Evolutionary conservation across 2,329 filamentous ascomycete species (phyloP).

Genomic region (Sordariomycetes sp.): DNA sequence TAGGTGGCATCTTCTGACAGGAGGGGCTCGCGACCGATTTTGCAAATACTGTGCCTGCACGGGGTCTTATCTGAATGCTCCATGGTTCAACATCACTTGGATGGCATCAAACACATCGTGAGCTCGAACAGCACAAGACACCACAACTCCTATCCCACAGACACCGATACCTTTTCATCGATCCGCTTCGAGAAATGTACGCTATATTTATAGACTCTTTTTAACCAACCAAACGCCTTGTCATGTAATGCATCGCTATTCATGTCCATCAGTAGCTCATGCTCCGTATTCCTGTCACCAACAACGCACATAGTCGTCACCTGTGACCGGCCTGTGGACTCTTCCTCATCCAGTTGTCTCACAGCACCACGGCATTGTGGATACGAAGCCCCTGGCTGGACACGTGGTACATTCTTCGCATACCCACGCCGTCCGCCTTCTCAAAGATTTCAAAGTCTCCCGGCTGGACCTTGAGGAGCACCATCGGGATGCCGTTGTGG

Average conservation of each 20-base stretch:
- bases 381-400: conserved; percentile 74
- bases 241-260: background rate
- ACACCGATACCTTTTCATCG: background rate
- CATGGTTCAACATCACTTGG: too few relatives aligned
- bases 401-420: conserved; percentile 71
- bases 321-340: conserved; percentile 2
- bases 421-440: conserved; percentile 57
- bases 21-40: too few relatives aligned
- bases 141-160: too few relatives aligned
- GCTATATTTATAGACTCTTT: too few relatives aligned
- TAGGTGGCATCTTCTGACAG: too few relatives aligned
- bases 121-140: too few relatives aligned
- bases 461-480: conserved; percentile 70
- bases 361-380: conserved; percentile 62
- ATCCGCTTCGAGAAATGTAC: background rate
- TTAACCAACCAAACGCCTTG: too few relatives aligned
- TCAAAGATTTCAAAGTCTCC: conserved; percentile 50
- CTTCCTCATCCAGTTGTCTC: too few relatives aligned
- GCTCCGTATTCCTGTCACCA: too few relatives aligned
- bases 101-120: too few relatives aligned
- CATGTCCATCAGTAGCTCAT: background rate
- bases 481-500: conserved; percentile 67
- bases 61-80: too few relatives aligned
- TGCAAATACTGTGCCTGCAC: too few relatives aligned
- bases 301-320: conserved; percentile 4